phyloP scores from a whole-genome alignment of 495 filamentous ascomycete species.

The Glonium stellatum region DNA sequence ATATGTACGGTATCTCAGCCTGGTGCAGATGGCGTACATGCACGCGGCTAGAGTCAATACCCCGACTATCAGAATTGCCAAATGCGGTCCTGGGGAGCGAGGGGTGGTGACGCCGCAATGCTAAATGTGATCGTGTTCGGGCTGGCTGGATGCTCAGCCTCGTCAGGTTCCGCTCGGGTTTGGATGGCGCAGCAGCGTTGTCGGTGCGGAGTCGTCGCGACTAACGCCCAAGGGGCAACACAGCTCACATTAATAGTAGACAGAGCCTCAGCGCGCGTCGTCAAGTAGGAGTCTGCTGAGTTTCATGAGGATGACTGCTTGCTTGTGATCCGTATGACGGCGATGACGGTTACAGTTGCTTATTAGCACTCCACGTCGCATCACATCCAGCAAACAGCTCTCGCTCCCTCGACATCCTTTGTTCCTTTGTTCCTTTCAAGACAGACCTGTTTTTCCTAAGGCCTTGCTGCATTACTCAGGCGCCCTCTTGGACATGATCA shows the following conservation, averaged over 20 bases:
- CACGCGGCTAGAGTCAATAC: not conserved
- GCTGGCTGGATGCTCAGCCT: constrained; percentile 1
- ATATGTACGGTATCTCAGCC: not conserved
- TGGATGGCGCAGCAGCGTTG: constrained; percentile 2
- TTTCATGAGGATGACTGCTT: not conserved
- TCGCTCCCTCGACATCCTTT: not conserved
- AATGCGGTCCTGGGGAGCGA: constrained; percentile 10
- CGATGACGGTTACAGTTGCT: not conserved
- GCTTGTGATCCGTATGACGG: not conserved
- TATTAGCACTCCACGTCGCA: not conserved
- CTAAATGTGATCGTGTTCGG: constrained; percentile 5
- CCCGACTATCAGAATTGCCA: not conserved
- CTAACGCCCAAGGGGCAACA: not conserved
- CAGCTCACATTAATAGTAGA: constrained; percentile 5
- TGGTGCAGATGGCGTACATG: not conserved
- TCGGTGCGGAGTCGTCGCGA: not conserved
- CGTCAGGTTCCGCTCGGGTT: not conserved
- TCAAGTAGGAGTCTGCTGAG: not conserved
- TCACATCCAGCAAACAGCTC: not conserved
- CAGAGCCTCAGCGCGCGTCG: not conserved
- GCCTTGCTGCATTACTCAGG: too few relatives aligned
- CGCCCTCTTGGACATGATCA: not conserved
- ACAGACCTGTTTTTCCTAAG: too few relatives aligned
- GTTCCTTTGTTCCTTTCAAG: not conserved
- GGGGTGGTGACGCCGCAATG: constrained; percentile 3